phyloP scores from a whole-genome alignment of 2,329 filamentous ascomycete genomes.

The Arthrobotrys sphaeroides region DNA sequence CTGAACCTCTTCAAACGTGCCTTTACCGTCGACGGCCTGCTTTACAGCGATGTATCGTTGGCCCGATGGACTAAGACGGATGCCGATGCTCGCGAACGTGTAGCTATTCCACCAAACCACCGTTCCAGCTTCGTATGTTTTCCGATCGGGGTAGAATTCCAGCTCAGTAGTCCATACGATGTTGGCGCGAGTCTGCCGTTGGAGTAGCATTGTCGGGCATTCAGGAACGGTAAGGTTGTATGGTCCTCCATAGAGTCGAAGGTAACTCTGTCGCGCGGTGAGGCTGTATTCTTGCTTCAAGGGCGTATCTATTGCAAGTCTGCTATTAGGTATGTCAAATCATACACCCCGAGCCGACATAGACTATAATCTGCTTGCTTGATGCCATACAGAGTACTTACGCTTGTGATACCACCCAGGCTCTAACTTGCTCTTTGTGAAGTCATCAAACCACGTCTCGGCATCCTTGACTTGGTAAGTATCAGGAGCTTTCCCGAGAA shows the following conservation, averaged over 20 bases:
- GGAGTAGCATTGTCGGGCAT: conserved; percentile 66
- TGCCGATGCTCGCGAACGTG: conserved; percentile 63
- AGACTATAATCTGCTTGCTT: background rate
- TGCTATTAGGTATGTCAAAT: background rate
- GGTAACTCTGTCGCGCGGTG: conserved; percentile 61
- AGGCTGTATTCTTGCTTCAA: conserved; percentile 64
- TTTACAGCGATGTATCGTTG: conserved; percentile 41
- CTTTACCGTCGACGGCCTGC: conserved; percentile 56
- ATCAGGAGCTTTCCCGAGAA: conserved; percentile 56
- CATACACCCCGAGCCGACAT: background rate
- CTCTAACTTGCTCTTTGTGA: conserved; percentile 11
- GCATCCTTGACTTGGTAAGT: conserved; percentile 36
- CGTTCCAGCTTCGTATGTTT: conserved; percentile 66
- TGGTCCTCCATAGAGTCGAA: conserved; percentile 66
- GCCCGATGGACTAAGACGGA: conserved; percentile 56
- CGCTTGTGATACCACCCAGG: conserved; percentile 49
- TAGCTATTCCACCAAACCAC: conserved; percentile 68
- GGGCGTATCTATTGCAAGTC: conserved; percentile 63
- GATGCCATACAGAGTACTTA: background rate
- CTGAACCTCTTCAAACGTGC: conserved; percentile 24
- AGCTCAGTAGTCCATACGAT: conserved; percentile 60
- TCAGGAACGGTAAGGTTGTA: conserved; percentile 66
- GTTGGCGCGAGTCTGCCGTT: conserved; percentile 63
- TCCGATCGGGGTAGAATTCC: conserved; percentile 63
- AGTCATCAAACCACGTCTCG: conserved; percentile 37